phyloP scores from a whole-genome alignment of 768 basidiomycete species.

The Lactarius indigo region DNA sequence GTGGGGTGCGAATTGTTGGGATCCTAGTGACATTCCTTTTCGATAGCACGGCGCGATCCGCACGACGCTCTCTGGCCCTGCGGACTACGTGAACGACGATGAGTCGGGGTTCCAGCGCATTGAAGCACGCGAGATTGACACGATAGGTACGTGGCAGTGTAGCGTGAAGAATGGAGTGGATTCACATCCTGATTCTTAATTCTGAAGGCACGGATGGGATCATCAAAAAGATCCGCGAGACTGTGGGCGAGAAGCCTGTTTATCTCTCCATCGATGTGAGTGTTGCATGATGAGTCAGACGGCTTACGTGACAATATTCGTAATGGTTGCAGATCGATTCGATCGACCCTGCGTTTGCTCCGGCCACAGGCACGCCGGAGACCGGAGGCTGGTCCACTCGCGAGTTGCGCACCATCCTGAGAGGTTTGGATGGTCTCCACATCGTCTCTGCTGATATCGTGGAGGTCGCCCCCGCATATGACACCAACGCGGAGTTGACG shows the following conservation, averaged over 20 bases:
- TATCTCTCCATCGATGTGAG: constrained; percentile 77
- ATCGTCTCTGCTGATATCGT: constrained; percentile 83
- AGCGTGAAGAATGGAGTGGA: neutral
- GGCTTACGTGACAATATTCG: neutral
- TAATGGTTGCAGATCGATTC: constrained; percentile 59
- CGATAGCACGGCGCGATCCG: constrained; percentile 81
- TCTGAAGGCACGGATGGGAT: constrained; percentile 65
- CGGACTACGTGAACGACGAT: constrained; percentile 77
- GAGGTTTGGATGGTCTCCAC: constrained; percentile 69
- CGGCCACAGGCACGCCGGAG: constrained; percentile 82
- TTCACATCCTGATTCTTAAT: neutral
- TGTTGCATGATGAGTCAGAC: neutral
- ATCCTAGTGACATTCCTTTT: constrained; percentile 63
- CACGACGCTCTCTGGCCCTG: constrained; percentile 73
- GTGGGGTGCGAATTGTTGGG: constrained; percentile 42
- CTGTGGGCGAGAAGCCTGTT: constrained; percentile 69
- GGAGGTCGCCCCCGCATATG: constrained; percentile 82
- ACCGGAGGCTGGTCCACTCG: constrained; percentile 84
- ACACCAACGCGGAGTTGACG: constrained; percentile 60
- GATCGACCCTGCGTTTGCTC: constrained; percentile 79
- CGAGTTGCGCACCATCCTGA: constrained; percentile 70
- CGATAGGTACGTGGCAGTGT: constrained; percentile 49
- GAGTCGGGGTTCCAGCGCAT: constrained; percentile 77
- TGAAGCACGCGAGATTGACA: constrained; percentile 82
- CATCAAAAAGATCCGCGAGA: constrained; percentile 72